Conservation (phyloP, 2,329 filamentous ascomycete species). For the Ustulina deusta region DNA sequence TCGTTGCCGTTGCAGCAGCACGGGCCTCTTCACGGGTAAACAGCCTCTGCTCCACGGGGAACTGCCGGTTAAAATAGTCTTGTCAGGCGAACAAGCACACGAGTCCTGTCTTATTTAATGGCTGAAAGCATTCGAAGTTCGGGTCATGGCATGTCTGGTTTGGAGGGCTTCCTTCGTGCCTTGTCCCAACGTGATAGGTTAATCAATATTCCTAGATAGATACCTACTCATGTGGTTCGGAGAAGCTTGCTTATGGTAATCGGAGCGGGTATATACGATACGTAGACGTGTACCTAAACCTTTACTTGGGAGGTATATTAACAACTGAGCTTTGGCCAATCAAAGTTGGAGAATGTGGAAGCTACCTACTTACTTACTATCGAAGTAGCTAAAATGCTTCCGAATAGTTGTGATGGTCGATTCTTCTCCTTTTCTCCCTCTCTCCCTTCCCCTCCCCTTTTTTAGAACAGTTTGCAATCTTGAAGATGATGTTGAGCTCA, state of each 20-base stretch:
- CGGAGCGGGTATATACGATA: background rate
- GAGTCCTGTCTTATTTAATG: background rate
- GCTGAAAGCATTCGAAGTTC: background rate
- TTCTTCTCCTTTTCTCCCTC: no score
- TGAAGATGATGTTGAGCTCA: no score
- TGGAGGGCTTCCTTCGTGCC: background rate
- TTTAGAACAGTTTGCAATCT: no score
- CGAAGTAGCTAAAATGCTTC: no score
- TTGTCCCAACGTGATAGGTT: background rate
- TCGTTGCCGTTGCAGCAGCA: constrained; percentile 76
- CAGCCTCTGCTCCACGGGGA: constrained; percentile 7
- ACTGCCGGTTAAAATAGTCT: constrained; percentile 16
- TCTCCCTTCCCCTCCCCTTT: no score
- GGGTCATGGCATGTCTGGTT: constrained; percentile 5
- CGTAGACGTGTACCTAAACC: background rate
- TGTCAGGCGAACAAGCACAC: background rate
- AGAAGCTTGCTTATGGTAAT: constrained; percentile 9
- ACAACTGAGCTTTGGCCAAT: background rate
- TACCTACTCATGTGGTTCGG: constrained; percentile 23
- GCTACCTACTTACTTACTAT: no score
- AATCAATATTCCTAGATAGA: constrained; percentile 18
- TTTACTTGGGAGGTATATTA: background rate
- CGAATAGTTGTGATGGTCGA: no score
- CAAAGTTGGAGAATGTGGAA: background rate
- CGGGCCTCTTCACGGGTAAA: constrained; percentile 58